Conservation (phyloP, 768 basidiomycete genomes). For the Xerocomellus amylosporus region DNA sequence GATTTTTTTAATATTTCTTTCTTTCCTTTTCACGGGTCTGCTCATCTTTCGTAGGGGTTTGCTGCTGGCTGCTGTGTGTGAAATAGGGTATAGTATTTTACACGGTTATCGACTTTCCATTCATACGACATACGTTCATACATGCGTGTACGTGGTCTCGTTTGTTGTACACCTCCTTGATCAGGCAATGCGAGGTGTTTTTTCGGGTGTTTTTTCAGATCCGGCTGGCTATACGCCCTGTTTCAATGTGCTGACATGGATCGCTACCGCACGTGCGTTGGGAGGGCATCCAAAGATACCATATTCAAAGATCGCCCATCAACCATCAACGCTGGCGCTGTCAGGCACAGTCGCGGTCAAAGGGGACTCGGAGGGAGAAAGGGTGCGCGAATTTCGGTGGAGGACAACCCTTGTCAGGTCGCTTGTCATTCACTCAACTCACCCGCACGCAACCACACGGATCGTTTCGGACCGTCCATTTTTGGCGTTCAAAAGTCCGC, state of each 20-base stretch:
- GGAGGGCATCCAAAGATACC: neutral
- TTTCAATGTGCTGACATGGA: neutral
- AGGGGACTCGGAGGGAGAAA: neutral
- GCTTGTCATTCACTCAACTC: too few relatives aligned
- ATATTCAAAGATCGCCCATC: neutral
- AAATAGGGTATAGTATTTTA: conserved; percentile 16
- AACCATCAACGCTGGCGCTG: neutral
- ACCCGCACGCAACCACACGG: neutral
- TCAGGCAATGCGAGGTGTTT: conserved; percentile 2
- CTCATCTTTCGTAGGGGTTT: conserved; percentile 11
- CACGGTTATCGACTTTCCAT: conserved; percentile 5
- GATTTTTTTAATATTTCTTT: conserved; percentile 5
- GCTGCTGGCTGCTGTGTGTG: conserved; percentile 5
- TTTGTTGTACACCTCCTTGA: conserved; percentile 1
- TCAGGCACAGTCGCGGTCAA: neutral
- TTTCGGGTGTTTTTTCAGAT: neutral
- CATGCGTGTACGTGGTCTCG: neutral
- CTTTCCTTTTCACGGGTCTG: neutral
- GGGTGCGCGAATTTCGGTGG: neutral
- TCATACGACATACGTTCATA: conserved; percentile 5
- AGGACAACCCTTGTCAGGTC: neutral
- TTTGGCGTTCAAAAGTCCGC: neutral
- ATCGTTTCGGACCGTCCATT: neutral
- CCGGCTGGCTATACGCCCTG: neutral
- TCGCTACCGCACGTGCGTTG: neutral